Percentiles rank a stretch among this genome's conserved stretches.
phyloP scores from a whole-genome alignment of 2,329 filamentous ascomycete species.

The Chaetoscypha palmicola region DNA sequence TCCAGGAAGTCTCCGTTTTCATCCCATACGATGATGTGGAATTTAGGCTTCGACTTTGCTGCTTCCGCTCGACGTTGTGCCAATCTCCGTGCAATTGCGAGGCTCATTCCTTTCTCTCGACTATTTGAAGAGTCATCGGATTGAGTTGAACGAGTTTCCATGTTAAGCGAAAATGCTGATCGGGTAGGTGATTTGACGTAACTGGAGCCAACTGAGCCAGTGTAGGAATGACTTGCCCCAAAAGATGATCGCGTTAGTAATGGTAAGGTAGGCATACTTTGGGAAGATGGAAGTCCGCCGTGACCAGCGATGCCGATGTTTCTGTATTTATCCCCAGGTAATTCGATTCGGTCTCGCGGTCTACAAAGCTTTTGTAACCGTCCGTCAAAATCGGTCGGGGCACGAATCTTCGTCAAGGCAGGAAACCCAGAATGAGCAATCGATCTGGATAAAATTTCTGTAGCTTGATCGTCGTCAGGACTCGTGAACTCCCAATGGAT shows the following conservation, averaged over 20 bases:
- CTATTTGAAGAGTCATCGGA: slow-evolving; percentile 4
- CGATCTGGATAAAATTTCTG: slow-evolving; percentile 55
- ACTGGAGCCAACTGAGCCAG: slow-evolving; percentile 10
- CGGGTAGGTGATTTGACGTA: slow-evolving; percentile 14
- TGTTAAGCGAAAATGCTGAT: slow-evolving; percentile 18
- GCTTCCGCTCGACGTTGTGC: slow-evolving; percentile 60
- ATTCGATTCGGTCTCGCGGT: slow-evolving; percentile 24
- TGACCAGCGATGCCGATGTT: slow-evolving; percentile 21
- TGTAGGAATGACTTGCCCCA: slow-evolving; percentile 11
- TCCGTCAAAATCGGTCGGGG: slow-evolving; percentile 63
- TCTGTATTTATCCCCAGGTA: slow-evolving; percentile 25
- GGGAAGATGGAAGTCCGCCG: slow-evolving; percentile 17
- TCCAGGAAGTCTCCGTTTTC: slow-evolving; percentile 43
- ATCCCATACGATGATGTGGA: slow-evolving; percentile 49
- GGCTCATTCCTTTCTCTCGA: slow-evolving; percentile 33
- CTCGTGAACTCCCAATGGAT: slow-evolving; percentile 56
- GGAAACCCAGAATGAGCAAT: slow-evolving; percentile 59
- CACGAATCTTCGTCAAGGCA: slow-evolving; percentile 48
- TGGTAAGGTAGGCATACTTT: slow-evolving; percentile 14
- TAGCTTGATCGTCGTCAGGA: slow-evolving; percentile 39
- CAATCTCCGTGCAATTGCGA: slow-evolving; percentile 47
- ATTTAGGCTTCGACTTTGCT: slow-evolving; percentile 46
- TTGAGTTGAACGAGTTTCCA: slow-evolving; percentile 8
- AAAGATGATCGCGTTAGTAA: slow-evolving; percentile 16
- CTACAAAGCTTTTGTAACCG: slow-evolving; percentile 62